Evolutionary conservation across 306 rosid genomes (phyloP).

Genomic region (Dryas drummondii): DNA sequence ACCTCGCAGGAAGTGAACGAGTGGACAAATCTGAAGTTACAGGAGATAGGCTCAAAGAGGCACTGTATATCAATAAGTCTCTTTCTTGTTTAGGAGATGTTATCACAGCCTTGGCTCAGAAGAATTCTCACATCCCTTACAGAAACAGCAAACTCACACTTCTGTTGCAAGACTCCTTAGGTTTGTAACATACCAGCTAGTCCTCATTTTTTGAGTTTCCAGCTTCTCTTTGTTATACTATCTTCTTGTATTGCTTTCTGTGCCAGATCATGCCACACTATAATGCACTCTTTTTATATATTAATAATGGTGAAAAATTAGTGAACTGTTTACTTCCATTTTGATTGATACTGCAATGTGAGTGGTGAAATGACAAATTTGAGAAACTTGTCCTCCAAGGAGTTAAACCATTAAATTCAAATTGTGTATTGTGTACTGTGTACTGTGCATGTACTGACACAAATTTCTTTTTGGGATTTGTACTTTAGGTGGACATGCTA

Average conservation of each 20-base stretch:
- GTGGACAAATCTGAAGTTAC: slow-evolving; percentile 92
- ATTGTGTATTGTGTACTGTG: neutral
- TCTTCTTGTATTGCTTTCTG: neutral
- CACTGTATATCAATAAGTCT: slow-evolving; percentile 84
- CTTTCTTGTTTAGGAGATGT: slow-evolving; percentile 98
- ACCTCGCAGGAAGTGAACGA: slow-evolving; percentile 96
- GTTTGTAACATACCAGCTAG: slow-evolving; percentile 25
- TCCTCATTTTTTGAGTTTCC: neutral
- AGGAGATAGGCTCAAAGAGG: slow-evolving; percentile 92
- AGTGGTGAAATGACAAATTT: neutral
- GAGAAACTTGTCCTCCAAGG: neutral
- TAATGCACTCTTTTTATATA: neutral
- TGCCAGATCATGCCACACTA: neutral
- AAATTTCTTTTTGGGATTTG: slow-evolving; percentile 25
- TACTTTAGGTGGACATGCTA: slow-evolving; percentile 84
- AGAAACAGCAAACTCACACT: slow-evolving; percentile 97
- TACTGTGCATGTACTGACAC: neutral
- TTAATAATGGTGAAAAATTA: neutral
- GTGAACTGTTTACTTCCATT: neutral
- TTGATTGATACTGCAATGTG: neutral
- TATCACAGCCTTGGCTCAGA: slow-evolving; percentile 89
- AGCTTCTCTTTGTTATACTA: neutral
- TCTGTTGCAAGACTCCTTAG: slow-evolving; percentile 90
- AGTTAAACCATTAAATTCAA: neutral
- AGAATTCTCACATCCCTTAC: slow-evolving; percentile 92